Evolutionary conservation across 495 filamentous ascomycete species (phyloP).

Genomic region (Aspergillus homomorphus): DNA sequence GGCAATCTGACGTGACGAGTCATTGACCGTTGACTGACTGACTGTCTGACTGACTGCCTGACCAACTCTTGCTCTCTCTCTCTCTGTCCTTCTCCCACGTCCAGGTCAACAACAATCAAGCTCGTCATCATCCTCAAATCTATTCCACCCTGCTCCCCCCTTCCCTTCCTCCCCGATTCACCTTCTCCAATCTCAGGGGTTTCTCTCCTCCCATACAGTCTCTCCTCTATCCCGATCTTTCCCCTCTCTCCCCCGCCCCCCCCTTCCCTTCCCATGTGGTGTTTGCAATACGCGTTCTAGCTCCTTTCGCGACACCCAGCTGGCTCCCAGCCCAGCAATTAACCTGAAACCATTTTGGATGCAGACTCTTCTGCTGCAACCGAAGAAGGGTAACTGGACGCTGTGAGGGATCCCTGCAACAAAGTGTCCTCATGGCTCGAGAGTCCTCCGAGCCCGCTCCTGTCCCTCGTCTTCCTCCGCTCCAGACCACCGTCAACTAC

Average conservation of each 20-base stretch:
- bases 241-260: neutral
- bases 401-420: neutral
- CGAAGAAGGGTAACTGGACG: no score
- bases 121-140: neutral
- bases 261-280: constrained; percentile 2
- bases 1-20: constrained; percentile 3
- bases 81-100: neutral
- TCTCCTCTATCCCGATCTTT: neutral
- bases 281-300: neutral
- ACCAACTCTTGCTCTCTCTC: neutral
- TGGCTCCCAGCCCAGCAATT: constrained; percentile 2
- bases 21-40: neutral
- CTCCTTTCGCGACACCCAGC: neutral
- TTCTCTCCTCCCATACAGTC: neutral
- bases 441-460: constrained; percentile 22
- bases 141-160: neutral
- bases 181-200: neutral
- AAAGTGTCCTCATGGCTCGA: constrained; percentile 30
- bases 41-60: neutral
- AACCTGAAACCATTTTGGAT: neutral
- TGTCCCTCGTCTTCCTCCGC: constrained; percentile 23
- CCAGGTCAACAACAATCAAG: no score
- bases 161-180: neutral
- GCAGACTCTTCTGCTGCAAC: neutral
- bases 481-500: constrained; percentile 26